Percentiles rank a stretch among this genome's conserved stretches.
These are phyloP conservation scores for Penicillium sp. DNA, from an alignment of 2,329 filamentous ascomycete genomes.

Conservation along the genomic window DNA sequence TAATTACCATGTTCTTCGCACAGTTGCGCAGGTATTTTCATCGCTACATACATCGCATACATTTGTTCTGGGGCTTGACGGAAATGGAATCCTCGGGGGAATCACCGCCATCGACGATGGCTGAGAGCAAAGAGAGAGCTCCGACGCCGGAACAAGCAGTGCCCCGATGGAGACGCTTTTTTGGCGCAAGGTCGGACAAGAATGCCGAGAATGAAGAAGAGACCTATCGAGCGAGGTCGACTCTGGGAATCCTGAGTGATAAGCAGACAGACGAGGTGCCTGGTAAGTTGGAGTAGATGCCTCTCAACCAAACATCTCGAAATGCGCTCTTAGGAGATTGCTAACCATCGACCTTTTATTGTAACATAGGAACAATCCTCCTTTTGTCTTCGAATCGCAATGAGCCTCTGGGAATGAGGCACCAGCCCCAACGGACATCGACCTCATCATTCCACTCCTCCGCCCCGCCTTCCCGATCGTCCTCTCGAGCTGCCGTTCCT, in stretches of 20 bases:
- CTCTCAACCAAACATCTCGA: background rate
- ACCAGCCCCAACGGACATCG: slow-evolving; percentile 63
- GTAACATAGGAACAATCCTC: slow-evolving; percentile 58
- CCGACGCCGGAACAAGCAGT: background rate
- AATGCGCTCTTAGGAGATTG: background rate
- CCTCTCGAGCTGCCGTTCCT: slow-evolving; percentile 34
- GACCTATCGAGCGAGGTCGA: slow-evolving; percentile 51
- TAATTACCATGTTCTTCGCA: background rate
- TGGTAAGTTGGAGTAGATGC: slow-evolving; percentile 53
- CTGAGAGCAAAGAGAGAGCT: background rate
- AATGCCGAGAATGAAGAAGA: slow-evolving; percentile 15
- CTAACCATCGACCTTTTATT: slow-evolving; percentile 3
- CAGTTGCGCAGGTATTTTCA: background rate
- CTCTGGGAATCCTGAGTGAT: slow-evolving; percentile 81
- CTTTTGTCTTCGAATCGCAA: slow-evolving; percentile 63
- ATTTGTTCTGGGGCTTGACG: background rate
- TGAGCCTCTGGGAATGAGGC: slow-evolving; percentile 61
- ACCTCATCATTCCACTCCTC: slow-evolving; percentile 56
- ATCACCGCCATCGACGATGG: slow-evolving; percentile 2
- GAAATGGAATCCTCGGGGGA: slow-evolving; percentile 10
- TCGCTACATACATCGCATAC: background rate
- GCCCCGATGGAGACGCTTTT: slow-evolving; percentile 25
- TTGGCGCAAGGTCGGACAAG: slow-evolving; percentile 9
- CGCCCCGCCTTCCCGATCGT: slow-evolving; percentile 43
- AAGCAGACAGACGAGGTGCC: slow-evolving; percentile 82